Evolutionary conservation across 768 basidiomycete genomes (phyloP).

Genomic region (Lactarius sp.): DNA sequence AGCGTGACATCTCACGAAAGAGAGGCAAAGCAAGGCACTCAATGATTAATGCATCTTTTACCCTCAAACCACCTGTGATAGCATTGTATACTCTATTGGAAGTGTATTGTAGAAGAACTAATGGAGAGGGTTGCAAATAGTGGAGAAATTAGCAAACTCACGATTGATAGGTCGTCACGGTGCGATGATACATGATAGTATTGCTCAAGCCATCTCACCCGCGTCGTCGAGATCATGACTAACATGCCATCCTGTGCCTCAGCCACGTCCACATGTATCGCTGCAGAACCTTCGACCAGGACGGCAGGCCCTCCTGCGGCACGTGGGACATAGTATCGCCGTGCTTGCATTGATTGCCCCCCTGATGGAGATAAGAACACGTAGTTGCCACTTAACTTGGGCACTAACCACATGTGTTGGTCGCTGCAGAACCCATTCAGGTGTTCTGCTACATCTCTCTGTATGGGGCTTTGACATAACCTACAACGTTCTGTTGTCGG

Average conservation of each 20-base stretch:
- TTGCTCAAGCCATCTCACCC: no score
- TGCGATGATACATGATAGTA: no score
- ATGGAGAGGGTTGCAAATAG: no score
- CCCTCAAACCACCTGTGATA: no score
- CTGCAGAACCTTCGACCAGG: neutral
- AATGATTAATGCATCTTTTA: no score
- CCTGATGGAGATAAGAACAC: neutral
- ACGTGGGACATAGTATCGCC: neutral
- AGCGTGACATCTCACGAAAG: no score
- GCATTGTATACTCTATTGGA: no score
- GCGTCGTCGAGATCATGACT: neutral
- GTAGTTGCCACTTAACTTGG: neutral
- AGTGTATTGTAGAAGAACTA: no score
- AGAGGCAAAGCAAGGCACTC: no score
- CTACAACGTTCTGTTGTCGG: neutral
- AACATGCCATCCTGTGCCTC: neutral
- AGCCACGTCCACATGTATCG: neutral
- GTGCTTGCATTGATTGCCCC: neutral
- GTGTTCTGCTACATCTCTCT: neutral
- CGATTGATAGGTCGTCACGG: no score
- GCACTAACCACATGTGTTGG: neutral
- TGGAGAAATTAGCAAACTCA: no score
- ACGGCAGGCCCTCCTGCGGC: neutral
- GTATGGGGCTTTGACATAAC: neutral
- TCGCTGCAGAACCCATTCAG: constrained; percentile 10